Conservation (phyloP, 164 flowering plant genomes). For the Brasenia schreberi region DNA sequence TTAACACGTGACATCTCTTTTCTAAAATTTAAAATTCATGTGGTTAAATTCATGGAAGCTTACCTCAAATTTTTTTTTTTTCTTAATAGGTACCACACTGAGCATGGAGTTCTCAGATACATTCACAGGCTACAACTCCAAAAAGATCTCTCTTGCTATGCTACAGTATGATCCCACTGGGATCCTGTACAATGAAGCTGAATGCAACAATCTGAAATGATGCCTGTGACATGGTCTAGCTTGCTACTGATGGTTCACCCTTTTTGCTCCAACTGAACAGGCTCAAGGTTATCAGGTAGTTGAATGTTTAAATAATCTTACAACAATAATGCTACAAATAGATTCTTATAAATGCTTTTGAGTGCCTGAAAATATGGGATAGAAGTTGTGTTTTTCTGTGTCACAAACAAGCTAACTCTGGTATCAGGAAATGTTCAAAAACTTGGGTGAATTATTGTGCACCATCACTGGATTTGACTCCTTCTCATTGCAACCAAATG, state of each 20-base stretch:
- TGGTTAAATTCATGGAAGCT: too few relatives aligned
- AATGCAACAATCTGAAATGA: constrained; percentile 97
- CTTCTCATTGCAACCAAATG: constrained; percentile 98
- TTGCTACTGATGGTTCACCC: constrained; percentile 76
- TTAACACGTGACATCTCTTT: too few relatives aligned
- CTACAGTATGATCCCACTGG: constrained; percentile 99
- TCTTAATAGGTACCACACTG: constrained; percentile 95
- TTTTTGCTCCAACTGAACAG: constrained; percentile 88
- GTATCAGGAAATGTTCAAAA: constrained; percentile 95
- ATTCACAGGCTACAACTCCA: constrained; percentile 59
- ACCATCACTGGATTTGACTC: constrained; percentile 96
- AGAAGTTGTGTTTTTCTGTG: too few relatives aligned
- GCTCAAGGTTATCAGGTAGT: constrained; percentile 86
- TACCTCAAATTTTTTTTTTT: too few relatives aligned
- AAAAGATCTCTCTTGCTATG: constrained; percentile 90
- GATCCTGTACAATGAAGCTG: constrained; percentile 97
- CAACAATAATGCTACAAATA: too few relatives aligned
- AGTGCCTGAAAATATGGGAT: too few relatives aligned
- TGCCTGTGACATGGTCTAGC: constrained; percentile 93
- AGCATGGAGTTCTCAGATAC: constrained; percentile 93
- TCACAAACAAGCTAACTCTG: too few relatives aligned
- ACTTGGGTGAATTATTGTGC: constrained; percentile 77
- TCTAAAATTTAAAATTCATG: too few relatives aligned
- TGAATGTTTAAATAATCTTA: too few relatives aligned
- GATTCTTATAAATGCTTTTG: too few relatives aligned